Conservation (phyloP, 2,329 filamentous ascomycete species). For the Paraphoma sp. region DNA sequence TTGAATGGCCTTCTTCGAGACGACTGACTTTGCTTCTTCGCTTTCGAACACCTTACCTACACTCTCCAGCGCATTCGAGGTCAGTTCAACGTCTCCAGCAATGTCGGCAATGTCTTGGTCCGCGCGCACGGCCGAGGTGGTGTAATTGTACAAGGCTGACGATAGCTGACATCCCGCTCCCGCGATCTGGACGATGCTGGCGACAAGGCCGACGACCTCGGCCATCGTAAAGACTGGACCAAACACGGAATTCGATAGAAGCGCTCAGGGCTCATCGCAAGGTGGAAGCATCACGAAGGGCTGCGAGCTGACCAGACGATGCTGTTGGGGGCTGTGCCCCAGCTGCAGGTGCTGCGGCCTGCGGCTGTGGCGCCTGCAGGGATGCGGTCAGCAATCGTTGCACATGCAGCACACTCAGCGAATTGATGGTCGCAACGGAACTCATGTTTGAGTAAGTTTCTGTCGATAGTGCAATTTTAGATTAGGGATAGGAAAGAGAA, state of each 20-base stretch:
- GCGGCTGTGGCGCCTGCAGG: not conserved
- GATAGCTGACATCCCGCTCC: constrained; percentile 31
- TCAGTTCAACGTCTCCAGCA: constrained; percentile 33
- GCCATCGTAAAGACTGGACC: constrained; percentile 19
- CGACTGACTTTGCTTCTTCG: constrained; percentile 15
- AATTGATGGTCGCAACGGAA: too few relatives aligned
- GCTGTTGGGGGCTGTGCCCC: not conserved
- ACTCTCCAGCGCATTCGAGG: constrained; percentile 30
- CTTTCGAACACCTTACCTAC: constrained; percentile 28
- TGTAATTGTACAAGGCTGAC: constrained; percentile 29
- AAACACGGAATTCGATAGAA: not conserved
- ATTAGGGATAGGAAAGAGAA: too few relatives aligned
- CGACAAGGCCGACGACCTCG: constrained; percentile 29
- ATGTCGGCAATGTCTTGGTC: constrained; percentile 33
- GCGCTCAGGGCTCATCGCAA: not conserved
- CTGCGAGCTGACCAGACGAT: not conserved
- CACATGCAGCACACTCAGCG: not conserved
- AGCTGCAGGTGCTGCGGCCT: not conserved
- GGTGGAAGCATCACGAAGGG: not conserved
- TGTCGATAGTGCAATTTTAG: too few relatives aligned
- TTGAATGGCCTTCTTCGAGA: constrained; percentile 29
- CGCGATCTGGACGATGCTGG: constrained; percentile 35
- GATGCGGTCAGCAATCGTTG: not conserved
- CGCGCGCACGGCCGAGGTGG: constrained; percentile 23
- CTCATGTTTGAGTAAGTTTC: too few relatives aligned